These are phyloP conservation scores for Cordyceps fumosorosea DNA, from an alignment of 2,329 filamentous ascomycete genomes.

Conservation along the genomic window DNA sequence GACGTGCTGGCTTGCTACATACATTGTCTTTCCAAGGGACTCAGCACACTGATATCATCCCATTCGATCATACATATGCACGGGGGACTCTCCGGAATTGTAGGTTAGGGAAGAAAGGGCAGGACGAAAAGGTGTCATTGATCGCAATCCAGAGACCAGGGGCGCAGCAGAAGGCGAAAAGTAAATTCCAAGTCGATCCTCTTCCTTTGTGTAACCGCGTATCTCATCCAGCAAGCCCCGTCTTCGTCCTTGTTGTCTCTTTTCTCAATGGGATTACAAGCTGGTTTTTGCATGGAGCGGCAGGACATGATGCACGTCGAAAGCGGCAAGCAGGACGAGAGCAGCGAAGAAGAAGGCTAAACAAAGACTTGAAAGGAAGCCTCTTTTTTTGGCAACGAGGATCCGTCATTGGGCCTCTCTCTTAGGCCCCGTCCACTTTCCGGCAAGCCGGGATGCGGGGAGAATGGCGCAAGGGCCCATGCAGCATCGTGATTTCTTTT, in stretches of 20 bases:
- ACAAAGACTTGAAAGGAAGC: background rate
- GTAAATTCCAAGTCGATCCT: background rate
- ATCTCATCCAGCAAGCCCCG: background rate
- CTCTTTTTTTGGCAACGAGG: background rate
- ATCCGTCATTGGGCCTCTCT: background rate
- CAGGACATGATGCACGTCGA: background rate
- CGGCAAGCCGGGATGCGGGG: constrained; percentile 2
- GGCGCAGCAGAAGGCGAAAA: too few relatives aligned
- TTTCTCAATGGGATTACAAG: background rate
- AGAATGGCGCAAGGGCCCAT: constrained; percentile 3
- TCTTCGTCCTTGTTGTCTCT: constrained; percentile 6
- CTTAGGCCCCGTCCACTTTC: background rate
- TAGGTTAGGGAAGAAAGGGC: background rate
- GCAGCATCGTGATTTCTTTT: constrained; percentile 1
- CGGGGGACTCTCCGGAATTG: background rate
- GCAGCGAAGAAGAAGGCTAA: background rate
- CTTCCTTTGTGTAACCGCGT: background rate
- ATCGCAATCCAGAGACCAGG: background rate
- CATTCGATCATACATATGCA: background rate
- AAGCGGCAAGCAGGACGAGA: background rate
- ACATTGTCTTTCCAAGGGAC: background rate
- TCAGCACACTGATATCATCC: background rate
- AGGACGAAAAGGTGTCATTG: background rate
- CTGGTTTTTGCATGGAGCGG: background rate
- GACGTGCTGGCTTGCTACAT: background rate